A percentile compares a stretch with the other conserved stretches of the same genome.
These are phyloP conservation scores for Brassica juncea DNA, from an alignment of 345 rosid genomes.

Conservation along the genomic window DNA sequence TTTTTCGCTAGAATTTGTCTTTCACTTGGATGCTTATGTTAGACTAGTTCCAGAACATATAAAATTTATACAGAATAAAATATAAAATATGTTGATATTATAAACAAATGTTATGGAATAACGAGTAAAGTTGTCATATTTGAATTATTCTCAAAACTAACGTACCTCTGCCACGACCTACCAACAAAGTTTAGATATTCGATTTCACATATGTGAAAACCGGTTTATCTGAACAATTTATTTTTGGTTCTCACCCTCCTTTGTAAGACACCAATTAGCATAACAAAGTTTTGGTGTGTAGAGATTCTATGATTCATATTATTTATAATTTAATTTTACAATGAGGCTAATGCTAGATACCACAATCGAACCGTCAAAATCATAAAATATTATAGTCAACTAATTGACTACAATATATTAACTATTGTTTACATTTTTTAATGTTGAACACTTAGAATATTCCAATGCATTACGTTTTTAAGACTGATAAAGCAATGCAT, in stretches of 20 bases:
- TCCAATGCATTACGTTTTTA: background rate
- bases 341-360: background rate
- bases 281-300: background rate
- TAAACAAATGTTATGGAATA: background rate
- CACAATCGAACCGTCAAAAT: background rate
- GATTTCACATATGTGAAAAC: conserved; percentile 12
- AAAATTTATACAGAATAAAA: background rate
- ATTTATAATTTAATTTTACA: background rate
- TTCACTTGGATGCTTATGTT: conserved; percentile 11
- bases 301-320: background rate
- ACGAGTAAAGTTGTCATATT: conserved; percentile 13
- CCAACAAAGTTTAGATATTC: background rate
- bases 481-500: background rate
- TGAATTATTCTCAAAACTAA: conserved; percentile 19
- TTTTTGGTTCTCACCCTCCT: conserved; percentile 10
- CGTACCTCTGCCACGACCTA: background rate
- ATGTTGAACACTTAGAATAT: background rate
- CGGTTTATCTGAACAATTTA: background rate
- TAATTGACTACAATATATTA: background rate
- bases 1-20: background rate
- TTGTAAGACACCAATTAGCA: background rate
- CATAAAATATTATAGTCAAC: conserved; percentile 4
- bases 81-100: background rate
- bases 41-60: conserved; percentile 23
- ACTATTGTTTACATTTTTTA: background rate